phyloP scores from a whole-genome alignment of 495 filamentous ascomycete genomes.

The Pseudoneurospora amorphoporcata region DNA sequence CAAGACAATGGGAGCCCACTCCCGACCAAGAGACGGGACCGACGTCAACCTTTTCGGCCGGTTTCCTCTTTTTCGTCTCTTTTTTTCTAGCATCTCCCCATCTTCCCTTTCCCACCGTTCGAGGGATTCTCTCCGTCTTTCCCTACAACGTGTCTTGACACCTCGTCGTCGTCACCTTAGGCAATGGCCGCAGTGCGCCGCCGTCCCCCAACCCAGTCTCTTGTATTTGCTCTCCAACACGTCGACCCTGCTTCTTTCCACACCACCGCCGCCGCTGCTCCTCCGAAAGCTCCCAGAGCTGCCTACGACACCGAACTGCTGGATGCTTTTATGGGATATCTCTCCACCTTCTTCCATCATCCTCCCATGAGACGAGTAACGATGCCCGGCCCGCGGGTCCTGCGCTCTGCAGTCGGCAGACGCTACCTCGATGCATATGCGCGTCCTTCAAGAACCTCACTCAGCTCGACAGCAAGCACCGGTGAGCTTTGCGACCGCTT shows the following conservation, averaged over 20 bases:
- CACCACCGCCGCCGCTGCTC: not conserved
- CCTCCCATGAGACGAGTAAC: conserved; percentile 4
- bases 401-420: conserved; percentile 8
- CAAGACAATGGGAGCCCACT: not conserved
- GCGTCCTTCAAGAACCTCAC: conserved; percentile 3
- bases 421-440: conserved; percentile 9
- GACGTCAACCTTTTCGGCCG: not conserved
- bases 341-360: conserved; percentile 38
- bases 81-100: not conserved
- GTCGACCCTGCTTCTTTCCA: conserved; percentile 1
- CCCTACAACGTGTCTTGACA: not conserved
- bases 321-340: conserved; percentile 35
- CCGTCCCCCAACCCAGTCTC: conserved; percentile 1
- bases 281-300: not conserved
- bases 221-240: not conserved
- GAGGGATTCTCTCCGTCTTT: not conserved
- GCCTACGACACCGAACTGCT: conserved; percentile 10
- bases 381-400: conserved; percentile 6
- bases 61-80: not conserved
- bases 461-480: not conserved
- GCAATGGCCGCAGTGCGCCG: conserved; percentile 7
- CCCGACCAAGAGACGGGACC: not conserved
- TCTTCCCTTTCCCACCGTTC: not conserved
- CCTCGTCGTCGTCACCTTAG: not conserved
- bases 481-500: conserved; percentile 2